Evolutionary conservation across 352 stramenopile genomes (phyloP).

Genomic region (Globisporangium paddicum): DNA sequence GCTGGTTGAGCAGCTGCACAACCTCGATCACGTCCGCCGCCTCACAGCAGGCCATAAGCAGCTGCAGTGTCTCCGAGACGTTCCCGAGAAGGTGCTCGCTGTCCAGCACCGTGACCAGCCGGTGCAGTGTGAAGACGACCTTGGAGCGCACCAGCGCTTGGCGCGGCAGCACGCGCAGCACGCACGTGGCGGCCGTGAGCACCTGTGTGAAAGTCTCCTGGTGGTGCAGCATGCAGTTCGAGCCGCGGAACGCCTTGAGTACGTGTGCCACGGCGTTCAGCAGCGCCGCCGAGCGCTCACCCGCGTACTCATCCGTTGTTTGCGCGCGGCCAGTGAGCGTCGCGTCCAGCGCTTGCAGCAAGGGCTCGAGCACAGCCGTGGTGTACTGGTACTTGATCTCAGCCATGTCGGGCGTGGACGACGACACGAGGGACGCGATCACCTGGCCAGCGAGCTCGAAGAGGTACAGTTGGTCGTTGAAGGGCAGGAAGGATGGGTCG

Average conservation of each 20-base stretch:
- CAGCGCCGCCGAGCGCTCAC: slow-evolving; percentile 46
- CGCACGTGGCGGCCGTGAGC: slow-evolving; percentile 51
- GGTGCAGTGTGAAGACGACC: slow-evolving; percentile 77
- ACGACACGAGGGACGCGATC: slow-evolving; percentile 52
- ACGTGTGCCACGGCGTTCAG: slow-evolving; percentile 81
- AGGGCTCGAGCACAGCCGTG: slow-evolving; percentile 62
- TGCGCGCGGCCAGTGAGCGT: slow-evolving; percentile 26
- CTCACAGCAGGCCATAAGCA: slow-evolving; percentile 62
- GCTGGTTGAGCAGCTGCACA: slow-evolving; percentile 78
- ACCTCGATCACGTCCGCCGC: slow-evolving; percentile 69
- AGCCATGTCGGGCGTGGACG: slow-evolving; percentile 27
- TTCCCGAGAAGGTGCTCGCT: slow-evolving; percentile 63
- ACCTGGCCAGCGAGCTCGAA: slow-evolving; percentile 84
- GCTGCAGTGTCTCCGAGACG: slow-evolving; percentile 49
- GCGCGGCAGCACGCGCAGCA: slow-evolving; percentile 46
- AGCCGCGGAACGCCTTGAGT: slow-evolving; percentile 77
- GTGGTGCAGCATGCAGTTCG: slow-evolving; percentile 66
- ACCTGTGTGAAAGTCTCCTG: slow-evolving; percentile 75
- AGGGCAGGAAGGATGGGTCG: slow-evolving; percentile 48
- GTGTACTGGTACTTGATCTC: slow-evolving; percentile 77
- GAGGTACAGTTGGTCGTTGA: slow-evolving; percentile 81
- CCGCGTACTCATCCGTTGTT: slow-evolving; percentile 40
- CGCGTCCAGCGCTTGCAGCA: slow-evolving; percentile 57
- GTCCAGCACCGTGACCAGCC: slow-evolving; percentile 69
- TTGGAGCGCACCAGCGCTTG: slow-evolving; percentile 64